Conservation (phyloP, 192 early-diverging fungal species). For the Podila verticillata region DNA sequence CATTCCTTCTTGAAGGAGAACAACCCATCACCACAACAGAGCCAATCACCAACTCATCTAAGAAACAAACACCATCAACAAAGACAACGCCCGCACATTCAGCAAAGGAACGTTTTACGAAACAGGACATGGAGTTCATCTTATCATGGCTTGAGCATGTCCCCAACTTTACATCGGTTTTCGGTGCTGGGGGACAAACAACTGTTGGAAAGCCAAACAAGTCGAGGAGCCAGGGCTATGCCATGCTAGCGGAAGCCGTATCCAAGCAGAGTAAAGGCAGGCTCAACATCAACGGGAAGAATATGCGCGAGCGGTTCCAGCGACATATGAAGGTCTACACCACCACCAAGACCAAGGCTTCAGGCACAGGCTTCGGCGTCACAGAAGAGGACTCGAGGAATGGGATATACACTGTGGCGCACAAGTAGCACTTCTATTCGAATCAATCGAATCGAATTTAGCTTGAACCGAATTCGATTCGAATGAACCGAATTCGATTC, state of each 20-base stretch:
- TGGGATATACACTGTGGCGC: slow-evolving; percentile 4
- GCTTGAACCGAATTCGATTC: no score
- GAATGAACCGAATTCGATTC: no score
- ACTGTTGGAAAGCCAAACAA: background rate
- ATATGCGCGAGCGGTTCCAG: slow-evolving; percentile 8
- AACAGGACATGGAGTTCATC: slow-evolving; percentile 16
- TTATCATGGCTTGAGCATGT: slow-evolving; percentile 18
- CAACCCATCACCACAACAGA: no score
- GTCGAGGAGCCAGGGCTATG: slow-evolving; percentile 5
- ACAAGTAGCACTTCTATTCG: no score
- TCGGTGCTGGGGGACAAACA: background rate
- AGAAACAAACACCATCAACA: no score
- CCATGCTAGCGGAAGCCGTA: slow-evolving; percentile 2
- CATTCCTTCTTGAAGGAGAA: no score
- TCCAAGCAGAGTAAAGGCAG: slow-evolving; percentile 16
- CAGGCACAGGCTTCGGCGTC: background rate
- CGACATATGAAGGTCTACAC: slow-evolving; percentile 11
- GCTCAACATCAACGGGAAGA: slow-evolving; percentile 8
- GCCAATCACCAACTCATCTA: no score
- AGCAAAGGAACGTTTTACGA: background rate
- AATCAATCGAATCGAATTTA: no score
- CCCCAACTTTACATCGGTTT: slow-evolving; percentile 13
- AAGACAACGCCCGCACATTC: no score
- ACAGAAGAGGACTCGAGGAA: slow-evolving; percentile 10
- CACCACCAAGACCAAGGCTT: background rate